Conservation (phyloP, 1,284 basidiomycete species). For the Trichosporon asahii region DNA sequence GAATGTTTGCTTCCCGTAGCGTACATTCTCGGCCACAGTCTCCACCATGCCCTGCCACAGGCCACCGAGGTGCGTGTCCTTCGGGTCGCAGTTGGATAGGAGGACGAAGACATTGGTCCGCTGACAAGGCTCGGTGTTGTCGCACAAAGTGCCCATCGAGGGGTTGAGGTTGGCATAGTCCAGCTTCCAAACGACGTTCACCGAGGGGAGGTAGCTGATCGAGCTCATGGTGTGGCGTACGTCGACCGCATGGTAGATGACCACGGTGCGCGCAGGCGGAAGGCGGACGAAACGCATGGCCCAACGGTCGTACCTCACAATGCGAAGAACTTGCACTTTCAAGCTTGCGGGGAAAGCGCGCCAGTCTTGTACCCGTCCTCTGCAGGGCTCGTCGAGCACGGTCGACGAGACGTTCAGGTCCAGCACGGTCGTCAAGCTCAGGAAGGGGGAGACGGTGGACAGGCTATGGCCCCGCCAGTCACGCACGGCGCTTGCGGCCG, state of each 20-base stretch:
- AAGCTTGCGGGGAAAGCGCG: not conserved
- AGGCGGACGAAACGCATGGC: not conserved
- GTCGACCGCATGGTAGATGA: not conserved
- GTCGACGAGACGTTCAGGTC: too few species aligned
- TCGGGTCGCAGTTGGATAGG: not conserved
- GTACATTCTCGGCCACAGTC: not conserved
- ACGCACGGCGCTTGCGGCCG: not conserved
- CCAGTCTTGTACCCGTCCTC: too few species aligned
- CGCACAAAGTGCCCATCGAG: not conserved
- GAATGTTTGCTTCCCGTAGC: not conserved
- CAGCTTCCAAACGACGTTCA: not conserved
- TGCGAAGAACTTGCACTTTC: not conserved
- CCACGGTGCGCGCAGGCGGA: not conserved
- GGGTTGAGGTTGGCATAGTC: not conserved
- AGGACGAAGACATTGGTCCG: not conserved
- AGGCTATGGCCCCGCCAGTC: not conserved
- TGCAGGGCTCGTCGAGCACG: too few species aligned
- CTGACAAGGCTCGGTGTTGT: not conserved
- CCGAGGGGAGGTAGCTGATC: not conserved
- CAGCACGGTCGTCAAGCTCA: not conserved
- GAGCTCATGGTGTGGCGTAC: not conserved
- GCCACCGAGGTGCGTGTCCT: not conserved
- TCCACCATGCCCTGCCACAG: not conserved
- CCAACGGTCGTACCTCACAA: not conserved
- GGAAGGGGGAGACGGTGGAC: not conserved